Conservation (phyloP, 768 basidiomycete species). For the Phylloporus scabripes region DNA sequence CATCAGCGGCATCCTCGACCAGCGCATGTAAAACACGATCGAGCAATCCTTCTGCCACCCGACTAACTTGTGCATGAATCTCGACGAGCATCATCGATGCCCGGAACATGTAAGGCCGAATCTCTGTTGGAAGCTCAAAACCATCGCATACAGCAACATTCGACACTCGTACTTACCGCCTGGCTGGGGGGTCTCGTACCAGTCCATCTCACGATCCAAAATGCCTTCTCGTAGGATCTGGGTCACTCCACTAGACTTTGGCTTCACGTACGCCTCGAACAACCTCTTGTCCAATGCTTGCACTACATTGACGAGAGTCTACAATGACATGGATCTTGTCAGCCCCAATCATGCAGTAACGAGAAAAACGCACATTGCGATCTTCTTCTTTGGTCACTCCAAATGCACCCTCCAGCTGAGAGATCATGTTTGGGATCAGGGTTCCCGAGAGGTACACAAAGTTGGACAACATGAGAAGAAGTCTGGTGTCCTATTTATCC, state of each 20-base stretch:
- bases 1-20: conserved; percentile 76
- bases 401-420: conserved; percentile 73
- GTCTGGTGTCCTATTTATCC: conserved; percentile 66
- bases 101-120: conserved; percentile 92
- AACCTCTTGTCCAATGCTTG: conserved; percentile 82
- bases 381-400: conserved; percentile 69
- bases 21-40: conserved; percentile 77
- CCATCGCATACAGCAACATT: not conserved
- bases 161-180: conserved; percentile 50
- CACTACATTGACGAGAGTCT: conserved; percentile 74
- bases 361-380: conserved; percentile 44
- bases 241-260: conserved; percentile 66
- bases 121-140: conserved; percentile 50
- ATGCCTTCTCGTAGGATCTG: conserved; percentile 74
- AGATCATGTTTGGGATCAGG: conserved; percentile 74
- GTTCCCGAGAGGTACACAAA: conserved; percentile 67
- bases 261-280: conserved; percentile 83
- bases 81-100: conserved; percentile 83
- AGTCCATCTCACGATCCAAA: conserved; percentile 76
- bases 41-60: conserved; percentile 71
- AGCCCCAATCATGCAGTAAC: not conserved
- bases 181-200: conserved; percentile 92
- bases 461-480: conserved; percentile 87
- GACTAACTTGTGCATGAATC: conserved; percentile 86
- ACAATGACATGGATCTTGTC: not conserved